Percentiles rank a stretch among this genome's conserved stretches.
Evolutionary conservation across 2,329 filamentous ascomycete species (phyloP).

Genomic region (Clonostachys rosea): DNA sequence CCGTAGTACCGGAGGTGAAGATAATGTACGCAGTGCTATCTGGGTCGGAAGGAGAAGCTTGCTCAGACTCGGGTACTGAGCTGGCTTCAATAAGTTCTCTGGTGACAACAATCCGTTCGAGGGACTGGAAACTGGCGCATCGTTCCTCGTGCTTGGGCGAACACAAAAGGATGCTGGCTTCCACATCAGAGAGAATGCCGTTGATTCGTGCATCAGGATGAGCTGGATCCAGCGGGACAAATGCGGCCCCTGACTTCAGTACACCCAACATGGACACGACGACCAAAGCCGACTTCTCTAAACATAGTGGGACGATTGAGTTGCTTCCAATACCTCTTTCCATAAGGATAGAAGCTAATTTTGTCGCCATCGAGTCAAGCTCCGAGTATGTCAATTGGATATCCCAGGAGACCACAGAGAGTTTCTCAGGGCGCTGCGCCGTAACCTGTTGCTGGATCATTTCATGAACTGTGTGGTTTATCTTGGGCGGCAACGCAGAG

Average conservation of each 20-base stretch:
- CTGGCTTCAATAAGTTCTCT: background rate
- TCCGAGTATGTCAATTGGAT: constrained; percentile 31
- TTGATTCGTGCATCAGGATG: constrained; percentile 1
- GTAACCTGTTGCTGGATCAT: constrained; percentile 23
- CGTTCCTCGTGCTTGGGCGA: constrained; percentile 1
- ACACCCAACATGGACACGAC: constrained; percentile 36
- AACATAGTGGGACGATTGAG: constrained; percentile 36
- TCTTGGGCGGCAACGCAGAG: constrained; percentile 20
- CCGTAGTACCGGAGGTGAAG: constrained; percentile 15
- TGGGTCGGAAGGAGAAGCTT: background rate
- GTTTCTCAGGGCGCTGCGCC: constrained; percentile 13
- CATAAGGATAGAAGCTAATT: constrained; percentile 23
- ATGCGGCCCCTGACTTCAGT: constrained; percentile 39
- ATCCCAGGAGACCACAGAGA: constrained; percentile 35
- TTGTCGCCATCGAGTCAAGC: constrained; percentile 24
- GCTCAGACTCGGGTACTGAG: background rate
- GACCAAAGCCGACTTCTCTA: constrained; percentile 42
- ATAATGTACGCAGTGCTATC: constrained; percentile 8
- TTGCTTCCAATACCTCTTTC: constrained; percentile 25
- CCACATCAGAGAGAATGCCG: constrained; percentile 1
- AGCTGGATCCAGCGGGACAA: constrained; percentile 6
- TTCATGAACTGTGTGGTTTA: constrained; percentile 31
- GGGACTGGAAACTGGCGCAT: background rate
- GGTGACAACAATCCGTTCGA: background rate
- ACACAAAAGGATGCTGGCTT: background rate